phyloP scores from a whole-genome alignment of 2,329 filamentous ascomycete genomes.

The Periconia sp. region DNA sequence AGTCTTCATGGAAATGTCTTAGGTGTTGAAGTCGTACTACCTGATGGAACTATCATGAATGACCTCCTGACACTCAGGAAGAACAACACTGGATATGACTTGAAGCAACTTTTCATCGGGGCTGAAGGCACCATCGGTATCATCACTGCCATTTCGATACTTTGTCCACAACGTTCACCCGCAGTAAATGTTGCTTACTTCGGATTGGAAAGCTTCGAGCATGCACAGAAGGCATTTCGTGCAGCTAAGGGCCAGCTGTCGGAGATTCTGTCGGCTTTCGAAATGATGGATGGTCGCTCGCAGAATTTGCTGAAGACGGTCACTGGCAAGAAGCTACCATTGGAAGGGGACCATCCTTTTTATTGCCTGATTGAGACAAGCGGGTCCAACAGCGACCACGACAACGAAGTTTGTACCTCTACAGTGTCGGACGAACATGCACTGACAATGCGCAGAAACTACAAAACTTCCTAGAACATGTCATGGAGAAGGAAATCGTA shows the following conservation, averaged over 20 bases:
- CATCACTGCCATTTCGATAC: slow-evolving; percentile 86
- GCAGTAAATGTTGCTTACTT: slow-evolving; percentile 96
- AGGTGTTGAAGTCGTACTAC: slow-evolving; percentile 90
- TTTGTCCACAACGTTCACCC: slow-evolving; percentile 84
- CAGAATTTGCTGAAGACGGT: slow-evolving; percentile 69
- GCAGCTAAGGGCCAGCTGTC: slow-evolving; percentile 89
- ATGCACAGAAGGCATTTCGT: slow-evolving; percentile 83
- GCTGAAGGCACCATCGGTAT: slow-evolving; percentile 94
- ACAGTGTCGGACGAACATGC: too few species aligned
- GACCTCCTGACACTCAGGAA: slow-evolving; percentile 89
- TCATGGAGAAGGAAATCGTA: slow-evolving; percentile 88
- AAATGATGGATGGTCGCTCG: slow-evolving; percentile 89
- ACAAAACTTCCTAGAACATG: slow-evolving; percentile 85
- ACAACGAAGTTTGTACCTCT: slow-evolving; percentile 62
- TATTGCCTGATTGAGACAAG: slow-evolving; percentile 98
- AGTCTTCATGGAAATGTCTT: slow-evolving; percentile 92
- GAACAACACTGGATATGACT: slow-evolving; percentile 98
- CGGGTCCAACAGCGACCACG: slow-evolving; percentile 92
- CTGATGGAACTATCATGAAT: slow-evolving; percentile 90
- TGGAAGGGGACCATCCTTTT: slow-evolving; percentile 86
- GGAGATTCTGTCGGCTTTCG: slow-evolving; percentile 96
- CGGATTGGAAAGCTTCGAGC: slow-evolving; percentile 86
- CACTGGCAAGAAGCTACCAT: slow-evolving; percentile 76
- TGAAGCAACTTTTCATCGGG: slow-evolving; percentile 96
- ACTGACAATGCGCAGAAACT: slow-evolving; percentile 68